Base-by-base conservation (phyloP, 345 rosid genomes). In the Schrenkiella parvula region DNA sequence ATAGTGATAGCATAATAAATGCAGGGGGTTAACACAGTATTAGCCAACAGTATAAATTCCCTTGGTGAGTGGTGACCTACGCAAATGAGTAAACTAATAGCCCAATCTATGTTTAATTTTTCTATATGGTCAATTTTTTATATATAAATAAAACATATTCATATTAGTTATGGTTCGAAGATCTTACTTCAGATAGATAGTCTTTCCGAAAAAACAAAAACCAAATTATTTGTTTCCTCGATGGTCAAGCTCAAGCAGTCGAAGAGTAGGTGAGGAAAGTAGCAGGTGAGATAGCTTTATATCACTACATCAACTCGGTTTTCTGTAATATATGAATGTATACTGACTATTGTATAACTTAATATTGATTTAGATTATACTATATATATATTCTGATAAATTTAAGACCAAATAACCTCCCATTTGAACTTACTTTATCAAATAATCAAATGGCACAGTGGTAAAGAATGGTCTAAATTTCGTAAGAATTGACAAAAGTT, bases 241-340 rank as follows among this genome's bases (percentile, higher is more conserved):
- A 55, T 73, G 41, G 66, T 65, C 51, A 73, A 65, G 71, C 34
- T 39, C 7, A 55, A 54, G 42, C 71, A 64, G 57, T 73, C 7
- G 77, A 73, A 44, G 71, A 65, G 71, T 55, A 42, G 71, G 51
- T 44, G 50, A 32, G 50, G 38, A 4, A 42, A 55, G 47, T 19
- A 55, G 66, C 66, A 44, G 58, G 66, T 73, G 42, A 46, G 51
- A 73, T 32, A 25, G 58, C 29, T 25, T 25, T 55, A 19, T 44
- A 73, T 64, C 44, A 15, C 19, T 22, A n/a, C 38, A 26, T 10
- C 55, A 56, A 55, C 64, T 54, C 42, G n/a, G 6, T 55, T 54
- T 53, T 19, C 43, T 39, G 29, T 59, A 25, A 21, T 57, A n/a
- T 22, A 47, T 21, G 10, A 2, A 34, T 8, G 37, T 34, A 34